phyloP scores from a whole-genome alignment of 192 early-diverging fungal species.

The Kickxella alabastrina region DNA sequence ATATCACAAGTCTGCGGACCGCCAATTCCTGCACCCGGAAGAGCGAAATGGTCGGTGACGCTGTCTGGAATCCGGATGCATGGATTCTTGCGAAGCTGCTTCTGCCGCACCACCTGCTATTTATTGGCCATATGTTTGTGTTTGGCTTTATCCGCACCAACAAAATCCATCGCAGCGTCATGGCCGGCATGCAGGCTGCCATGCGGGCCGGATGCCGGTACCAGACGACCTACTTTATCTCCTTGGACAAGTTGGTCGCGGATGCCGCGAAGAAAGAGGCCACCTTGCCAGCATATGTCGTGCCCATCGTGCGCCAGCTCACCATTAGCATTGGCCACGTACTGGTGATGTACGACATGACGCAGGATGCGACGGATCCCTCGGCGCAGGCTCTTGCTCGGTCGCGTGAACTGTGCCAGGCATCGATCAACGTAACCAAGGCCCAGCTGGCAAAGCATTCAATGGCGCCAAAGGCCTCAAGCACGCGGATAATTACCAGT shows the following conservation, averaged over 20 bases:
- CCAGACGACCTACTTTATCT: constrained; percentile 15
- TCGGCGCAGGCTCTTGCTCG: too few relatives aligned
- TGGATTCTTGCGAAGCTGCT: constrained; percentile 17
- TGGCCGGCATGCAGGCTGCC: constrained; percentile 5
- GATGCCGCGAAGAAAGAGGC: too few relatives aligned
- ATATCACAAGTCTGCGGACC: too few relatives aligned
- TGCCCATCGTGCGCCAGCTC: constrained; percentile 11
- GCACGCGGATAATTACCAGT: too few relatives aligned
- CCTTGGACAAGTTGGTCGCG: constrained; percentile 12
- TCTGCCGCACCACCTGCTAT: constrained; percentile 32
- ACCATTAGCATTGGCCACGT: constrained; percentile 13
- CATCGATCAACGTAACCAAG: neutral
- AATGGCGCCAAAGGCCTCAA: too few relatives aligned
- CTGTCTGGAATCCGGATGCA: constrained; percentile 7
- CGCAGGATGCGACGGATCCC: too few relatives aligned
- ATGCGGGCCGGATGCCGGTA: constrained; percentile 1
- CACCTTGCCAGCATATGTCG: constrained; percentile 8
- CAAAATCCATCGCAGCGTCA: constrained; percentile 10
- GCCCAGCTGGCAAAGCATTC: neutral
- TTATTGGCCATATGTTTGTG: constrained; percentile 19
- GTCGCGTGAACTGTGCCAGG: neutral
- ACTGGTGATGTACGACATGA: too few relatives aligned
- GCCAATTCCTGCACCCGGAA: too few relatives aligned
- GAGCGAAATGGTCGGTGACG: neutral
- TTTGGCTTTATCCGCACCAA: constrained; percentile 3